phyloP scores from a whole-genome alignment of 768 basidiomycete species.

The Tephrocybe sp. region DNA sequence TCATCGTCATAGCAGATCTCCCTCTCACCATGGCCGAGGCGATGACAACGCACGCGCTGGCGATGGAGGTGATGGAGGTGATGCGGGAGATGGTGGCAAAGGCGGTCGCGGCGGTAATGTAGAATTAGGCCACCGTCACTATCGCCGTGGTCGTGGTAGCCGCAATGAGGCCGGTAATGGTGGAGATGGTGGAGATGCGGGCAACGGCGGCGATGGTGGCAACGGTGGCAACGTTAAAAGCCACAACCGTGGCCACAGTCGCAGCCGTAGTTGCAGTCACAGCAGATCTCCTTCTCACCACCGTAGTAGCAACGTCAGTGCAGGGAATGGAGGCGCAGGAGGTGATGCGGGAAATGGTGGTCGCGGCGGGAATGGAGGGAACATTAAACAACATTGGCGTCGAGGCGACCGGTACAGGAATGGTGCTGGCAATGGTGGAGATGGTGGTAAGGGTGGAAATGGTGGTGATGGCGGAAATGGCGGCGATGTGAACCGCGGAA shows the following conservation, averaged over 20 bases:
- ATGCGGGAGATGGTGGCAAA: neutral
- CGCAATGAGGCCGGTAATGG: neutral
- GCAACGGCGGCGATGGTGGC: neutral
- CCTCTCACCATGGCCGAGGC: no score
- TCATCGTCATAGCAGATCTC: no score
- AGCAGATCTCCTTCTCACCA: no score
- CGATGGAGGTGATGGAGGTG: neutral
- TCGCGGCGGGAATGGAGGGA: neutral
- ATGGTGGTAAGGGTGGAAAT: neutral
- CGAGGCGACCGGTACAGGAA: neutral
- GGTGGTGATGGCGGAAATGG: slow-evolving; percentile 4
- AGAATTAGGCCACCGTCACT: neutral
- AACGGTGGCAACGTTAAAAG: neutral
- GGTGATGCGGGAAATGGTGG: slow-evolving; percentile 3
- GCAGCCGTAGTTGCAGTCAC: no score
- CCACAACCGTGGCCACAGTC: no score
- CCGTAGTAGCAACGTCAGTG: neutral
- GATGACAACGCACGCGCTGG: neutral
- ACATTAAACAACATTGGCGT: neutral
- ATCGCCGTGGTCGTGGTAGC: neutral
- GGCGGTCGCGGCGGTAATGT: slow-evolving; percentile 1
- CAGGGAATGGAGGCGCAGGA: no score
- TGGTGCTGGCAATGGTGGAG: neutral
- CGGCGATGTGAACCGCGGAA: neutral
- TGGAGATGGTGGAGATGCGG: neutral